Evolutionary conservation across 192 early-diverging fungal genomes (phyloP), one percentile per base, ranked within the genome.

Genomic region (Geosiphon pyriformis): DNA sequence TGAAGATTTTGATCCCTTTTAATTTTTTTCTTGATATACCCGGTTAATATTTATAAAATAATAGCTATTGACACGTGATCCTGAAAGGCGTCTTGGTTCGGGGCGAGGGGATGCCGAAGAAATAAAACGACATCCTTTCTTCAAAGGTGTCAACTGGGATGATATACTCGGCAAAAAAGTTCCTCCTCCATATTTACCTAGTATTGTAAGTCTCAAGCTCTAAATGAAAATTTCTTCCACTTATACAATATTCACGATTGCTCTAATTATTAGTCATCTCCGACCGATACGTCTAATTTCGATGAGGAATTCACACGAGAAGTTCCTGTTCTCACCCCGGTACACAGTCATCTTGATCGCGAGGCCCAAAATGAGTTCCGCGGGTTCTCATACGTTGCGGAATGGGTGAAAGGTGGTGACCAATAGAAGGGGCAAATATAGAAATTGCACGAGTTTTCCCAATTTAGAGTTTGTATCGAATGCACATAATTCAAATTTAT

Each of bases 231-330:
- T 51, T 33, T 2, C 1, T 23, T 3, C 29, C 25, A 11, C 12
- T 35, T 33, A 26, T 1, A 1, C 4, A 35, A 54, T 20, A 3
- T 42, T 33, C 7, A 12, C 27, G 32, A 12, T 53, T 22, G 22
- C 29, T 42, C 8, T 17, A 46, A 22, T 53, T 7, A 46, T 66
- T 56, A 67, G 65, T 42, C 65, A 56, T 67, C 79, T 29, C 85
- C 90, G 46, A 86, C 90, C 17, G 96, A 99, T 70, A 88, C 90
- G 12, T 96, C 94, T 35, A 98, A 98, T 87, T 99, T 99, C 88
- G 96, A 99, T 70, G 85, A 88, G 20, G 95, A 99, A 80, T 99
- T 99, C 69, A 99, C 96, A n/a, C 80, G 83, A 37, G 95, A 98
- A 81, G 77, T 82, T 56, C 95, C 96, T 1, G 92, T 93, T 0